These are phyloP conservation scores for Arctium minus DNA, from an alignment of 129 eudicot genomes.

Conservation along the genomic window DNA sequence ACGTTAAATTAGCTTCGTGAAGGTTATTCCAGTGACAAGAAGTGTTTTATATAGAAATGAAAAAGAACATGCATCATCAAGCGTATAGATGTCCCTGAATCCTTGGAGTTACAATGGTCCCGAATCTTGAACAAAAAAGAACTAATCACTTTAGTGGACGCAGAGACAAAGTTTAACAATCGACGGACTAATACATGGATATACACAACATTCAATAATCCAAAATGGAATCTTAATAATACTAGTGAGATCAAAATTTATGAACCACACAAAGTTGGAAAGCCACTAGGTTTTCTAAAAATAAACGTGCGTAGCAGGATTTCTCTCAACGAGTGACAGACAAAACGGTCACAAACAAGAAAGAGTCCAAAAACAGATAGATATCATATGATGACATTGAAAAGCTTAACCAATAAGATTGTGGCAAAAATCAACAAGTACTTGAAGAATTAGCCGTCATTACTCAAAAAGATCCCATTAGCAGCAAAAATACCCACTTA, in stretches of 20 bases:
- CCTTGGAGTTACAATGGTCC: not conserved
- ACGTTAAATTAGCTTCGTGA: not conserved
- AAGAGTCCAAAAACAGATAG: not conserved
- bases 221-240: not conserved
- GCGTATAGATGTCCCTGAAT: not conserved
- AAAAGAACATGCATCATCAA: not conserved
- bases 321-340: not conserved
- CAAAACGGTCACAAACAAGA: not conserved
- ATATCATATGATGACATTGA: not conserved
- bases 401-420: not conserved
- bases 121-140: not conserved
- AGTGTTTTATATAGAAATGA: not conserved
- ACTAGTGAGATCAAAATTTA: not conserved
- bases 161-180: not conserved
- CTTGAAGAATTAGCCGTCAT: not conserved
- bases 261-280: not conserved
- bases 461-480: constrained; percentile 6
- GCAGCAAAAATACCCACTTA: constrained; percentile 1
- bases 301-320: not conserved
- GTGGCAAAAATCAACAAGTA: not conserved
- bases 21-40: constrained; percentile 2
- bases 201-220: constrained; percentile 4
- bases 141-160: not conserved
- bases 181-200: not conserved
- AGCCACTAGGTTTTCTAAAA: not conserved